Evolutionary conservation across 2,329 filamentous ascomycete species (phyloP).

Genomic region (Fusarium haematococcum): DNA sequence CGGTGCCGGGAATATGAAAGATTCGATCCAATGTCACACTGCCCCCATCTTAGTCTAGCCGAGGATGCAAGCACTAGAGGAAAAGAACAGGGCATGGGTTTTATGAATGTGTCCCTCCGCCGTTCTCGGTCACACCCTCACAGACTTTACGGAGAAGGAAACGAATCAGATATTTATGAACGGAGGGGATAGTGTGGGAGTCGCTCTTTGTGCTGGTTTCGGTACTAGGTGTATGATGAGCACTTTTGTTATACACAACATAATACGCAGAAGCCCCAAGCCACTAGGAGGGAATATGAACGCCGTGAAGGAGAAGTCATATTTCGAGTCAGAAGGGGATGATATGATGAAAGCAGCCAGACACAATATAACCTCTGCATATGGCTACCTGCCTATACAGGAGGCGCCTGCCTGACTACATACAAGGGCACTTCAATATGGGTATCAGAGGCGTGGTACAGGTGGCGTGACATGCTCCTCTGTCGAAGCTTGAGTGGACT

Average conservation of each 20-base stretch:
- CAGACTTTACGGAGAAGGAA: background rate
- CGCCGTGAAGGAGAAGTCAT: background rate
- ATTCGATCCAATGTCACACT: background rate
- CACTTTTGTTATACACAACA: background rate
- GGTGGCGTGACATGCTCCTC: slow-evolving; percentile 24
- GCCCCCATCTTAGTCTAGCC: slow-evolving; percentile 17
- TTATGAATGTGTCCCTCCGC: background rate
- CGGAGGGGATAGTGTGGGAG: background rate
- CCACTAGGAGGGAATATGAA: background rate
- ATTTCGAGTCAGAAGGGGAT: background rate
- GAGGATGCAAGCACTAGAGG: slow-evolving; percentile 5
- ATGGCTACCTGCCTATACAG: background rate
- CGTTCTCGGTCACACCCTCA: background rate
- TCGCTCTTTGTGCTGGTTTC: background rate
- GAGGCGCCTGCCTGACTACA: too few relatives aligned
- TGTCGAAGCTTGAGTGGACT: slow-evolving; percentile 13
- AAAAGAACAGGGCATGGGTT: background rate
- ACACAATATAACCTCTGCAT: background rate
- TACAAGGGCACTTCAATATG: background rate
- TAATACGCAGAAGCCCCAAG: background rate
- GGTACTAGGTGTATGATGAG: slow-evolving; percentile 1
- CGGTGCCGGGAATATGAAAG: background rate
- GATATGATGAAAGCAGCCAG: background rate
- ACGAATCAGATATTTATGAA: background rate
- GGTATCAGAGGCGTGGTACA: slow-evolving; percentile 8